Conservation (phyloP, 129 eudicot species). For the Silybum marianum region DNA sequence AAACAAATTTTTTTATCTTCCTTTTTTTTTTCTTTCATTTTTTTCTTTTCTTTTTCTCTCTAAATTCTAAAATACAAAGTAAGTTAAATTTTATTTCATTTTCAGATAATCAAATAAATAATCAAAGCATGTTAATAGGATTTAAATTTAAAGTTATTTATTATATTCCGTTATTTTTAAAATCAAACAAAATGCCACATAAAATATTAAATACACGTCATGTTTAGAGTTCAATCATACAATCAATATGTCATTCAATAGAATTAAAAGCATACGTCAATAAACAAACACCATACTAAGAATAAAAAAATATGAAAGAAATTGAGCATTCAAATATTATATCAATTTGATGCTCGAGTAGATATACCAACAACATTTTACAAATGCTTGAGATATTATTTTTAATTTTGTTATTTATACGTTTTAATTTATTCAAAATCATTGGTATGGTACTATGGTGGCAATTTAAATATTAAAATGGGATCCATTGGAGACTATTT, state of each 20-base stretch:
- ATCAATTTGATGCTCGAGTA: background rate
- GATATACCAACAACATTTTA: background rate
- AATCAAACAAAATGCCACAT: background rate
- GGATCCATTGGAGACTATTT: background rate
- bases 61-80: no score
- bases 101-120: no score
- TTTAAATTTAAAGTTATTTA: no score
- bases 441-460: constrained; percentile 1
- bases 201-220: background rate
- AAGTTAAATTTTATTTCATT: no score
- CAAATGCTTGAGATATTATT: background rate
- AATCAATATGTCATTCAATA: background rate
- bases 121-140: no score
- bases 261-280: background rate
- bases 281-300: background rate
- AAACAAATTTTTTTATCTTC: no score
- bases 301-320: background rate
- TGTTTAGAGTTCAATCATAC: background rate
- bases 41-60: no score
- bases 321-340: background rate
- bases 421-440: constrained; percentile 12
- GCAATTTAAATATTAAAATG: background rate
- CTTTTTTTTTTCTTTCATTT: no score
- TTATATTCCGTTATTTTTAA: background rate
- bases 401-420: background rate